These are phyloP conservation scores for Vickermania spadyakhi DNA, from an alignment of 208 protist species.

Conservation along the genomic window DNA sequence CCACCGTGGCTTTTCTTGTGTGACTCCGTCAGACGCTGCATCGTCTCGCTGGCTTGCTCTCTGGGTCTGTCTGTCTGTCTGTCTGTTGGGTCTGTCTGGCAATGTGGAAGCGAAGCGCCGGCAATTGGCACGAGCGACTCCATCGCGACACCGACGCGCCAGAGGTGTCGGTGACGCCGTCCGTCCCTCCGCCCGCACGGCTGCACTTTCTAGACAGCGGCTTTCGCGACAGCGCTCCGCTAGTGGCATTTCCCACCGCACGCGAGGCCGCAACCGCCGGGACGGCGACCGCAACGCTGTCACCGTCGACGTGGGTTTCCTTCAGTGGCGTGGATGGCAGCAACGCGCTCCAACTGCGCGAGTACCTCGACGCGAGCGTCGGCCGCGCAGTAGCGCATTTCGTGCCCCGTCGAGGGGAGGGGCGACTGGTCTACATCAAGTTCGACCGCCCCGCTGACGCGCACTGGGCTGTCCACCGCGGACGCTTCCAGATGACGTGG, in stretches of 20 bases:
- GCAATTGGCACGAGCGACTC: conserved; percentile 59
- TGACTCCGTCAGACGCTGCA: too few relatives aligned
- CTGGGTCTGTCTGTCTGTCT: too few relatives aligned
- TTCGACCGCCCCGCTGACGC: conserved; percentile 42
- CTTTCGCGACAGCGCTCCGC: conserved; percentile 8
- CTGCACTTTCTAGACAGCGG: conserved; percentile 20
- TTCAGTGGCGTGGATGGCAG: conserved; percentile 23
- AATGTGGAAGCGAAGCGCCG: conserved; percentile 64
- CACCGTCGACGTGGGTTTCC: conserved; percentile 32
- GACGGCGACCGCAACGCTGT: background rate
- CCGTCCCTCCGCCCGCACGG: conserved; percentile 2
- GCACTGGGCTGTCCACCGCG: conserved; percentile 31
- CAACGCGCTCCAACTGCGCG: conserved; percentile 49
- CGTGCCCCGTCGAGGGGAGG: conserved; percentile 7
- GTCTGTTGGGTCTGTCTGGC: too few relatives aligned
- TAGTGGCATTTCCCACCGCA: background rate
- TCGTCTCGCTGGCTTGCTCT: too few relatives aligned
- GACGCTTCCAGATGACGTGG: conserved; percentile 13
- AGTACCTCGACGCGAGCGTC: conserved; percentile 56
- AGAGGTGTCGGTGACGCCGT: background rate
- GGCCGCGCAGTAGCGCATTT: conserved; percentile 58
- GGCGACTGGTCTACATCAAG: conserved; percentile 30
- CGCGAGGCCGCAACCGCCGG: background rate
- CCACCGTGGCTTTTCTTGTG: too few relatives aligned
- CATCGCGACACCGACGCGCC: conserved; percentile 13